Percentiles rank a stretch among this genome's conserved stretches.
These are phyloP conservation scores for Aphanomyces astaci DNA, from an alignment of 352 stramenopile species.

Conservation along the genomic window DNA sequence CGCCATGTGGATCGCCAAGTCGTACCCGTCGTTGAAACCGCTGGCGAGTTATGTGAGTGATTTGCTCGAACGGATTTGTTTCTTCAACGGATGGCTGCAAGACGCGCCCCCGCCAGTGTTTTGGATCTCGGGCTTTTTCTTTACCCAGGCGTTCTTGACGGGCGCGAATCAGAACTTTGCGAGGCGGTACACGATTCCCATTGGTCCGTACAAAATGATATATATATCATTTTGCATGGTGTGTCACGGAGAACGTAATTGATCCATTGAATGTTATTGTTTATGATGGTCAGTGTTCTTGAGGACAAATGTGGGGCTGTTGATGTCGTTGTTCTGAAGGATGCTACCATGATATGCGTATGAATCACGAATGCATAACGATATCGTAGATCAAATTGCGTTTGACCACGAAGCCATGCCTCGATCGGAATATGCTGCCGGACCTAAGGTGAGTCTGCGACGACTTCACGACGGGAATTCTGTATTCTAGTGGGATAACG, in stretches of 20 bases:
- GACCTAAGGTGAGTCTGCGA: constrained; percentile 47
- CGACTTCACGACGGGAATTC: not conserved
- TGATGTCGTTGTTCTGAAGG: too few species aligned
- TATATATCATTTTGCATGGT: too few species aligned
- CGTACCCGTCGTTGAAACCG: constrained; percentile 91
- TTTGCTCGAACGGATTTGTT: constrained; percentile 83
- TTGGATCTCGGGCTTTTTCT: constrained; percentile 95
- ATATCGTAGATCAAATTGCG: constrained; percentile 41
- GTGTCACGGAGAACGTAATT: too few species aligned
- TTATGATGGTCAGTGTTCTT: too few species aligned
- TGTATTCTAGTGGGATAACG: too few species aligned
- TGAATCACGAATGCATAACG: too few species aligned
- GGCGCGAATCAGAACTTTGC: constrained; percentile 93
- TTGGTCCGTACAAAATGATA: constrained; percentile 81
- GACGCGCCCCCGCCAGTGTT: constrained; percentile 83
- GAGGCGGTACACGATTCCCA: constrained; percentile 86
- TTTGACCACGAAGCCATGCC: constrained; percentile 81
- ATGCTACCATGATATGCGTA: too few species aligned
- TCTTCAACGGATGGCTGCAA: constrained; percentile 87
- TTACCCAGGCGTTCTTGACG: constrained; percentile 93
- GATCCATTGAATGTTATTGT: too few species aligned
- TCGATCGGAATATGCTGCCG: constrained; percentile 57
- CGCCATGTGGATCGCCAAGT: constrained; percentile 79
- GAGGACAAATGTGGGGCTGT: too few species aligned
- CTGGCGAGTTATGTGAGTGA: constrained; percentile 87